A percentile compares a stretch with the other conserved stretches of the same genome.
These are phyloP conservation scores for Biscogniauxia sp. DNA, from an alignment of 2,329 filamentous ascomycete genomes.

Conservation along the genomic window DNA sequence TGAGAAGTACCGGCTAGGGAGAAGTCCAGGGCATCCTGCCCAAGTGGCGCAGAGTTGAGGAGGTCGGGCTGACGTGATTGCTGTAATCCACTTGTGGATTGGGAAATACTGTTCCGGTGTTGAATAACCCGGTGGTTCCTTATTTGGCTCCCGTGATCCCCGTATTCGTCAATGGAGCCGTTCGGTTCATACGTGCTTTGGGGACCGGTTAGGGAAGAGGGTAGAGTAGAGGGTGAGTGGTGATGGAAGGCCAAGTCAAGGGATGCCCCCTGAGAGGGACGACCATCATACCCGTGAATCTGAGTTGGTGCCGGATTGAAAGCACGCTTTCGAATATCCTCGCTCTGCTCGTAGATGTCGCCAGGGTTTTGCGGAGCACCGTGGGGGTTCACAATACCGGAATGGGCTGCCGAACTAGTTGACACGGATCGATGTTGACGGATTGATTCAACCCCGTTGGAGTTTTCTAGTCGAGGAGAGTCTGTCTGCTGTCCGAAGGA, in stretches of 20 bases:
- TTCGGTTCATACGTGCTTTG: conserved; percentile 22
- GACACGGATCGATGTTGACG: conserved; percentile 21
- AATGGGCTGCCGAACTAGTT: conserved; percentile 17
- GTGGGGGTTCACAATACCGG: conserved; percentile 27
- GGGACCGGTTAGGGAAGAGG: conserved; percentile 9
- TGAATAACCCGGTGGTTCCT: conserved; percentile 12
- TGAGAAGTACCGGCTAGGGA: conserved; percentile 26
- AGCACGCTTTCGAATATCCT: conserved; percentile 29
- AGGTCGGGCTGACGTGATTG: conserved; percentile 11
- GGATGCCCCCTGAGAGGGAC: conserved; percentile 16
- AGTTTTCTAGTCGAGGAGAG: conserved; percentile 12
- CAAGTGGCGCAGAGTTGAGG: conserved; percentile 7
- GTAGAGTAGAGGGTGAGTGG: conserved; percentile 7
- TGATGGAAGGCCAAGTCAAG: conserved; percentile 10
- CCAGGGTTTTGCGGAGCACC: conserved; percentile 34
- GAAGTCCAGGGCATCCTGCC: conserved; percentile 11
- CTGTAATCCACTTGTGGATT: conserved; percentile 11
- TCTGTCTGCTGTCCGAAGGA: conserved; percentile 15
- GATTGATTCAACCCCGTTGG: conserved; percentile 9
- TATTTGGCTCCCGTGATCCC: conserved; percentile 13
- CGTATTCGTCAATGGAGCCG: conserved; percentile 20
- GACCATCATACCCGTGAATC: conserved; percentile 13
- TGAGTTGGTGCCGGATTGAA: conserved; percentile 21
- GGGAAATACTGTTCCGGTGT: conserved; percentile 14
- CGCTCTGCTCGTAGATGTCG: conserved; percentile 33